A percentile compares a stretch with the other conserved stretches of the same genome.
These are phyloP conservation scores for Cercospora nicotianae DNA, from an alignment of 2,329 filamentous ascomycete genomes.

Conservation along the genomic window DNA sequence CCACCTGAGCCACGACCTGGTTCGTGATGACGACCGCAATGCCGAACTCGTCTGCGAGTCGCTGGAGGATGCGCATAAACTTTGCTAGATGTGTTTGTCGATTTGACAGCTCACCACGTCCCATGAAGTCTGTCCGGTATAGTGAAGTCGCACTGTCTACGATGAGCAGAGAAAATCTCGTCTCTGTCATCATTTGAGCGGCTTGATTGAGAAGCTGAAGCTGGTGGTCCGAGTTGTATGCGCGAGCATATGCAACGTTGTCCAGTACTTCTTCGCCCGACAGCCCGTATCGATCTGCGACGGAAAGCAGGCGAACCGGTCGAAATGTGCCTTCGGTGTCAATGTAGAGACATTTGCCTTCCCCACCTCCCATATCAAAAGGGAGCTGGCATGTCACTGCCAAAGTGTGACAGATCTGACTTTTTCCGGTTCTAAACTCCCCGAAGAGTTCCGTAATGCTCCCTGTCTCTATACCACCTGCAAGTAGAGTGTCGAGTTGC, in stretches of 20 bases:
- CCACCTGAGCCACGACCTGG: constrained; percentile 96
- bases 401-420: constrained; percentile 97
- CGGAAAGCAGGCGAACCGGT: constrained; percentile 83
- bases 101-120: constrained; percentile 94
- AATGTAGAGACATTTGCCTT: constrained; percentile 98
- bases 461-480: constrained; percentile 92
- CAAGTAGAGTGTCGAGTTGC: constrained; percentile 90
- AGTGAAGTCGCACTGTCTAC: constrained; percentile 95
- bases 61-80: constrained; percentile 81
- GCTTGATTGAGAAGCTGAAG: constrained; percentile 92
- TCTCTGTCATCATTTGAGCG: constrained; percentile 99
- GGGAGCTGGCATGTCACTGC: constrained; percentile 96
- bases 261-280: constrained; percentile 97
- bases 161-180: constrained; percentile 89
- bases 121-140: constrained; percentile 94
- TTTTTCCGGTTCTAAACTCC: constrained; percentile 97
- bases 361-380: constrained; percentile 98
- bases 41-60: constrained; percentile 78
- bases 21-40: constrained; percentile 99
- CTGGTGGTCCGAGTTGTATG: constrained; percentile 98
- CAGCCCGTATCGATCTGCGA: constrained; percentile 90
- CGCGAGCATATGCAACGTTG: constrained; percentile 95
- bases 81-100: constrained; percentile 86
- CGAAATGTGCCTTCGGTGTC: constrained; percentile 97
- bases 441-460: constrained; percentile 98